phyloP scores from a whole-genome alignment of 2,329 filamentous ascomycete genomes.

The Aspergillus calidoustus region DNA sequence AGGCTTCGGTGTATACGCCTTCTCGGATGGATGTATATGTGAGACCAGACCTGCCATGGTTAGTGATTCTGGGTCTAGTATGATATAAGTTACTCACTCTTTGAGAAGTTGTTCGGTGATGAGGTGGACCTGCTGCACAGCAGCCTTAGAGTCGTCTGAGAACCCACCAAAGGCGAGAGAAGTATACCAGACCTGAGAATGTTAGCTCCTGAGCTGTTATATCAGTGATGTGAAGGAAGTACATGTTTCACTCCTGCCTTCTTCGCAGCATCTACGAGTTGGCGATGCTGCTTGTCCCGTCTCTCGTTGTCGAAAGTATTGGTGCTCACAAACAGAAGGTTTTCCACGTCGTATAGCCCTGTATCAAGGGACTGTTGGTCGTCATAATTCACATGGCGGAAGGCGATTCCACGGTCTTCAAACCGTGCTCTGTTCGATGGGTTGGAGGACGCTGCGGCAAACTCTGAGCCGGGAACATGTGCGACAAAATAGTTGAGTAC shows the following conservation, averaged over 20 bases:
- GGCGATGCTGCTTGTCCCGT: constrained; percentile 52
- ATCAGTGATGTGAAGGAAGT: neutral
- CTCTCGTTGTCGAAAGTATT: constrained; percentile 55
- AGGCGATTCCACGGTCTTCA: constrained; percentile 51
- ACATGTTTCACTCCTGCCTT: constrained; percentile 57
- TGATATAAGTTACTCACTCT: constrained; percentile 29
- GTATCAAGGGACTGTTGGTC: constrained; percentile 50
- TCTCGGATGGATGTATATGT: constrained; percentile 61
- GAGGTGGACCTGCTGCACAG: constrained; percentile 64
- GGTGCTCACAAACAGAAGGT: constrained; percentile 63
- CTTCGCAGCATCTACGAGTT: constrained; percentile 60
- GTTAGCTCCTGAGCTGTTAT: neutral
- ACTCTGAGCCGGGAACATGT: constrained; percentile 47
- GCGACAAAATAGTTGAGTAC: constrained; percentile 39
- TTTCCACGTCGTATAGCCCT: constrained; percentile 57
- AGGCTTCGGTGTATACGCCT: constrained; percentile 64
- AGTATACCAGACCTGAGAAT: constrained; percentile 56
- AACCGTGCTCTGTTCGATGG: constrained; percentile 46
- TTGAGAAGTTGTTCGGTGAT: constrained; percentile 59
- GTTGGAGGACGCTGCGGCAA: constrained; percentile 56
- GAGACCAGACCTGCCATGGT: constrained; percentile 41
- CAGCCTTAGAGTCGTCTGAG: constrained; percentile 46
- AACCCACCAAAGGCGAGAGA: constrained; percentile 62
- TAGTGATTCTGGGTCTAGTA: neutral
- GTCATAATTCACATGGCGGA: constrained; percentile 60